Evolutionary conservation across 805 yeast species (phyloP), one percentile per base, ranked within the genome.

Genomic region (Saturnispora mendoncae): DNA sequence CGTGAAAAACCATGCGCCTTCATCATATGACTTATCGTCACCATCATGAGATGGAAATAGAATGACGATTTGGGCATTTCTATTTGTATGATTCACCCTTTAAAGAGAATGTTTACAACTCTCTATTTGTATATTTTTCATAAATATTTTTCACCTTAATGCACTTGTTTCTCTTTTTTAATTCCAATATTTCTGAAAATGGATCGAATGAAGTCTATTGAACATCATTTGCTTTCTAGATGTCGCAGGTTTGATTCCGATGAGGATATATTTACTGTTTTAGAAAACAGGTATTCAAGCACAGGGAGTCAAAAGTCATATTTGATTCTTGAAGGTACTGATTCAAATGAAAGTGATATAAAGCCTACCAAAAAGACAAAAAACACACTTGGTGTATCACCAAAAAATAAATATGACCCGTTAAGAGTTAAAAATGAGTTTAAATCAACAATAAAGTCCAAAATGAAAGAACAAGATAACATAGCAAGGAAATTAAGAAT

Each of bases 1-100:
- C 78, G 71, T 46, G 85, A 95, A 53, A 87, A 85, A 0, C 98
- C 98, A 24, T 78, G 74, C 0, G 92, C 77, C 46, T 85, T 77
- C 39, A 90, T 68, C 4, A 80, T 64, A 61, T 80, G 79, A 1
- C 73, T 68, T 25, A 60, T 47, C 4, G 63, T 51, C 8, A 59
- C 48, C 41, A 60, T 47, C 39, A 60, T 46, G 10, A 60, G 46
- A 36, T 59, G 62, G 28, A 57, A 59, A 41, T 52, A 53, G 42
- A 60, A 60, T 29, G 52, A 49, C 34, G 52, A 51, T 26, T 50
- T 43, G 1, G 56, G 17, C 60, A 55, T 54, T n/a, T n/a, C n/a
- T n/a, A n/a, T n/a, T n/a, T n/a, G n/a, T n/a, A n/a, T n/a, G 23
- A 10, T 5, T 18, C 15, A 12, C 5, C 24, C 17, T 19, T 32